Percentiles rank a stretch among this genome's conserved stretches.
These are phyloP conservation scores for Fusarium graminum DNA, from an alignment of 2,329 filamentous ascomycete genomes.

Conservation along the genomic window DNA sequence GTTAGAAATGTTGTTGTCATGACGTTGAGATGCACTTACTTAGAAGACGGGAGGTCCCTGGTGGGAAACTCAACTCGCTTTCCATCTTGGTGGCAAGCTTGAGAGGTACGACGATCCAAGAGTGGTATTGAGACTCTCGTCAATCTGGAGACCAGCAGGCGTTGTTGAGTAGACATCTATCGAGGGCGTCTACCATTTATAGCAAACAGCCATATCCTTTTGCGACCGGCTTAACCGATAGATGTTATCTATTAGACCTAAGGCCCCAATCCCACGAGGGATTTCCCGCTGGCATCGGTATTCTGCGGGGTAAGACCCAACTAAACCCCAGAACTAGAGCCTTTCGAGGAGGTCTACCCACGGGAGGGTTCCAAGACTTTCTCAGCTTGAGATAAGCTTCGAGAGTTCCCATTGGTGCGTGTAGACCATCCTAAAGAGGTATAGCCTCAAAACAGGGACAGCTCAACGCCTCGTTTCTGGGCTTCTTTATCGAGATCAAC, in stretches of 20 bases:
- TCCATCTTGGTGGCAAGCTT: neutral
- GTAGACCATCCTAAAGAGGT: slow-evolving; percentile 15
- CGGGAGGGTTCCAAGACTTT: neutral
- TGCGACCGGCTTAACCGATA: neutral
- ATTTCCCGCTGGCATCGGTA: neutral
- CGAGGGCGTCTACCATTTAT: neutral
- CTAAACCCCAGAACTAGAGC: neutral
- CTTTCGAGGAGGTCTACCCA: slow-evolving; percentile 13
- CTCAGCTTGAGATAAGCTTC: neutral
- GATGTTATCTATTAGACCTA: neutral
- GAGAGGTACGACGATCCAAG: neutral
- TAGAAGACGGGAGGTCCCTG: slow-evolving; percentile 16
- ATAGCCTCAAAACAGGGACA: slow-evolving; percentile 34
- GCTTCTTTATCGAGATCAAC: slow-evolving; percentile 36
- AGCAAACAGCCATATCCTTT: neutral
- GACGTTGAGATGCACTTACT: neutral
- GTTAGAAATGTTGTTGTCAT: no score
- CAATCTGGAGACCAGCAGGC: neutral
- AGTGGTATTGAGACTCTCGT: no score
- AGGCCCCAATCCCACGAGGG: neutral
- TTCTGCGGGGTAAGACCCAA: slow-evolving; percentile 1
- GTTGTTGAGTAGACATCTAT: no score
- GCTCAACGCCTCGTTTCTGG: slow-evolving; percentile 22
- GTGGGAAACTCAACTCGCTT: slow-evolving; percentile 15
- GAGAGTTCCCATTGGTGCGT: slow-evolving; percentile 11